phyloP scores from a whole-genome alignment of 106 monocot species.

The Dendrobium huoshanense region DNA sequence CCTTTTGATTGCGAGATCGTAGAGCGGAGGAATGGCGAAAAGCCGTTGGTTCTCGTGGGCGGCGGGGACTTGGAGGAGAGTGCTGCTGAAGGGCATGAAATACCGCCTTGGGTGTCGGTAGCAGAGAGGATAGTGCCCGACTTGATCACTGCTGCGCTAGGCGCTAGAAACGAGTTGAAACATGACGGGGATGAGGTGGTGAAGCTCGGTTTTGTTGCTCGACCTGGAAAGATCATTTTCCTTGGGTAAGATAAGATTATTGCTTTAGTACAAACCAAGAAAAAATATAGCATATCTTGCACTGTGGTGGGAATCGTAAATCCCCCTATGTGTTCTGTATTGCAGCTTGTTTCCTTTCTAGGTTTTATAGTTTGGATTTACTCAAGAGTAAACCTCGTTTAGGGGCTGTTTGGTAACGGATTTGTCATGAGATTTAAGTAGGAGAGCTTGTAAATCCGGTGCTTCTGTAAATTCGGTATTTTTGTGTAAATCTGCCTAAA shows the following conservation, averaged over 20 bases:
- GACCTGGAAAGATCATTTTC: constrained; percentile 38
- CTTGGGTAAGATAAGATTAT: constrained; percentile 16
- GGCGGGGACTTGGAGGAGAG: neutral
- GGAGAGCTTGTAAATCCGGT: too few species aligned
- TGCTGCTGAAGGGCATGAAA: neutral
- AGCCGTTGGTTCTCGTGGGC: constrained; percentile 24
- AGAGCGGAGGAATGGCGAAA: constrained; percentile 27
- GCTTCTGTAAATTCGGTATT: too few species aligned
- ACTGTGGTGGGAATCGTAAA: too few species aligned
- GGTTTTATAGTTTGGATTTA: too few species aligned
- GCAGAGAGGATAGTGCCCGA: constrained; percentile 23
- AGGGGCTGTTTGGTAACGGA: too few species aligned
- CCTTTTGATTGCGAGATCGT: constrained; percentile 29
- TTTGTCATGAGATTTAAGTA: too few species aligned
- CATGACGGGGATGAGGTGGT: constrained; percentile 2
- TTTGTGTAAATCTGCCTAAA: too few species aligned
- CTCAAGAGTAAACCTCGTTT: too few species aligned
- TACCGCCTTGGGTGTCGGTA: constrained; percentile 16
- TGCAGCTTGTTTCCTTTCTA: too few species aligned
- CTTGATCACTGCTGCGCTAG: constrained; percentile 2
- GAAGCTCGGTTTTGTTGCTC: constrained; percentile 26
- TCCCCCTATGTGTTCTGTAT: too few species aligned
- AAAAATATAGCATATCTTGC: too few species aligned
- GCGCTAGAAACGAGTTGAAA: constrained; percentile 11
- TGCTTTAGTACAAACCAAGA: too few species aligned